Evolutionary conservation across 1,284 basidiomycete genomes (phyloP).

Genomic region (Chalciporus piperatoides): DNA sequence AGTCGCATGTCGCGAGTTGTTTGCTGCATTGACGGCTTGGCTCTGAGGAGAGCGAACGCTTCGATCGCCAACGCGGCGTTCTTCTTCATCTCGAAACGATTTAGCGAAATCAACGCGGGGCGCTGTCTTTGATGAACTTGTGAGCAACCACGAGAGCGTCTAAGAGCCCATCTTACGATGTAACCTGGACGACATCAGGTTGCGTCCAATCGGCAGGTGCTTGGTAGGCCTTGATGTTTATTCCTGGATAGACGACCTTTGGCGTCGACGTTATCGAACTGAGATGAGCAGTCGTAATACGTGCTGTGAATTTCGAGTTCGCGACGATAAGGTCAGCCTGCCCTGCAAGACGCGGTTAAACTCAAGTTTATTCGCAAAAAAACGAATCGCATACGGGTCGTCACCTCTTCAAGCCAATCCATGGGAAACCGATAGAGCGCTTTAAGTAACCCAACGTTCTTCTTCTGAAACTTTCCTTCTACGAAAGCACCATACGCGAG

Average conservation of each 20-base stretch:
- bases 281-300: conserved; percentile 78
- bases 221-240: conserved; percentile 75
- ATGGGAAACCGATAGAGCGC: conserved; percentile 82
- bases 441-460: conserved; percentile 54
- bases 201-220: conserved; percentile 40
- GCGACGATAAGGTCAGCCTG: conserved; percentile 89
- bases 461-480: conserved; percentile 43
- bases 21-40: conserved; percentile 14
- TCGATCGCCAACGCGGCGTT: conserved; percentile 81
- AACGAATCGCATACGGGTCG: conserved; percentile 66
- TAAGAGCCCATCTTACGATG: conserved; percentile 54
- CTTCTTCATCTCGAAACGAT: conserved; percentile 97
- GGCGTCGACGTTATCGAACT: conserved; percentile 62
- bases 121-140: conserved; percentile 46
- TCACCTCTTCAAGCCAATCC: conserved; percentile 86
- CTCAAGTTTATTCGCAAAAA: not conserved
- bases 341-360: conserved; percentile 39
- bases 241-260: conserved; percentile 87
- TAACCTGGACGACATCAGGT: conserved; percentile 52
- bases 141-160: not conserved
- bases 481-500: conserved; percentile 77
- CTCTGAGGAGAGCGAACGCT: conserved; percentile 61
- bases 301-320: conserved; percentile 88
- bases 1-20: conserved; percentile 46
- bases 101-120: conserved; percentile 85